These are phyloP conservation scores for Neurospora sp. DNA, from an alignment of 495 filamentous ascomycete species.

Conservation along the genomic window DNA sequence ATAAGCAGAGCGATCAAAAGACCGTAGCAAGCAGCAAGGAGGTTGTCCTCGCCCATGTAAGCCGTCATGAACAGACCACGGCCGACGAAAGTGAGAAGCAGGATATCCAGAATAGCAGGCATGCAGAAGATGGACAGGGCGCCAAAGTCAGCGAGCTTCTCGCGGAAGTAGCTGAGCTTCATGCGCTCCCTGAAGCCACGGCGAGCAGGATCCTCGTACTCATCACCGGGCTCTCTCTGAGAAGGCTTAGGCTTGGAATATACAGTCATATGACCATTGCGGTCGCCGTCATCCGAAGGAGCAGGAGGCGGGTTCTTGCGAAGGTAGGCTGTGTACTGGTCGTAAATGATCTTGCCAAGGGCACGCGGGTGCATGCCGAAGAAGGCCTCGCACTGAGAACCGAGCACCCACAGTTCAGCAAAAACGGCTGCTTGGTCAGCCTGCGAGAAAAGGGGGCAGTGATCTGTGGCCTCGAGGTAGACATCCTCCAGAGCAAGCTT, in stretches of 20 bases:
- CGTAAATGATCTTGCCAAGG: conserved; percentile 17
- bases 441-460: conserved; percentile 20
- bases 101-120: conserved; percentile 18
- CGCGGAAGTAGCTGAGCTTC: not conserved
- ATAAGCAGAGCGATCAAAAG: conserved; percentile 17
- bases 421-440: conserved; percentile 22
- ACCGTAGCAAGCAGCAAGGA: conserved; percentile 13
- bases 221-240: not conserved
- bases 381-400: conserved; percentile 21
- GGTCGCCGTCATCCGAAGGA: not conserved
- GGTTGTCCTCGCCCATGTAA: conserved; percentile 14
- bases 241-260: conserved; percentile 15
- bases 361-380: conserved; percentile 14
- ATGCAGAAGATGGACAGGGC: conserved; percentile 21
- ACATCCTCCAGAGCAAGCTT: conserved; percentile 16
- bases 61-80: conserved; percentile 23
- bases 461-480: conserved; percentile 18
- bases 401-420: conserved; percentile 20
- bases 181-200: not conserved
- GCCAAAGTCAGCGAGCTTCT: conserved; percentile 12
- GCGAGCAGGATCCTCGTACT: not conserved
- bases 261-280: conserved; percentile 11
- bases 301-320: conserved; percentile 6
- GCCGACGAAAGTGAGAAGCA: conserved; percentile 16
- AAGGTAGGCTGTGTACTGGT: conserved; percentile 8